Evolutionary conservation across 441 rosid genomes (phyloP).

Genomic region (Francoa sonchifolia): DNA sequence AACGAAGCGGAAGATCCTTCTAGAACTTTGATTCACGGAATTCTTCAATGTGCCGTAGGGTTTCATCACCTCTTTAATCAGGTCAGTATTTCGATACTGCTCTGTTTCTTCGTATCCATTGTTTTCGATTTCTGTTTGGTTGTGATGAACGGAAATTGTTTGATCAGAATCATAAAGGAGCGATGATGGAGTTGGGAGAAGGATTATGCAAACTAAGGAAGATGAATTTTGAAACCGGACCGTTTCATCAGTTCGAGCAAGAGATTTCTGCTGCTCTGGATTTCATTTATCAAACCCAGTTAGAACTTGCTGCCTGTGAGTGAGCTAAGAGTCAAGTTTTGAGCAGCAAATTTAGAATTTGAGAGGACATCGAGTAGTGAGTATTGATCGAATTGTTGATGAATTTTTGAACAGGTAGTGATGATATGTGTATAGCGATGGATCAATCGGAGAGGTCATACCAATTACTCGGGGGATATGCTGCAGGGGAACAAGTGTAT

Average conservation of each 20-base stretch:
- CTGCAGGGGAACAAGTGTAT: conserved; percentile 51
- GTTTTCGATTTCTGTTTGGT: too few relatives aligned
- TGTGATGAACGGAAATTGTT: too few relatives aligned
- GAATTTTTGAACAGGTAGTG: conserved; percentile 29
- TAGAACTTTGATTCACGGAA: conserved; percentile 59
- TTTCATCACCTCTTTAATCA: conserved; percentile 70
- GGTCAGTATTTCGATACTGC: conserved; percentile 31
- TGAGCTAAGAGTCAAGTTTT: too few relatives aligned
- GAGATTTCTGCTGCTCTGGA: conserved; percentile 57
- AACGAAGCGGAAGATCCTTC: conserved; percentile 48
- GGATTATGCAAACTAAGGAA: conserved; percentile 75
- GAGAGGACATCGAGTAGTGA: too few relatives aligned
- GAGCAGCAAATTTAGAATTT: too few relatives aligned
- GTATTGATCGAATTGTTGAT: too few relatives aligned
- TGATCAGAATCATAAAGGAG: conserved; percentile 64
- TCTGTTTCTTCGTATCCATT: too few relatives aligned
- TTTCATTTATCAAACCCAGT: conserved; percentile 72
- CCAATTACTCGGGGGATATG: conserved; percentile 65
- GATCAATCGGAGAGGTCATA: conserved; percentile 70
- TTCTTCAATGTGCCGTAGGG: conserved; percentile 77
- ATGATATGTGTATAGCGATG: conserved; percentile 66
- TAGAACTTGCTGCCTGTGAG: conserved; percentile 84
- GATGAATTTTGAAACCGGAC: conserved; percentile 57
- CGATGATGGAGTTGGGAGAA: conserved; percentile 93
- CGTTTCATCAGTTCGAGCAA: conserved; percentile 55